These are phyloP conservation scores for Pseudocercospora ulei DNA, from an alignment of 2,329 filamentous ascomycete genomes.

Conservation along the genomic window DNA sequence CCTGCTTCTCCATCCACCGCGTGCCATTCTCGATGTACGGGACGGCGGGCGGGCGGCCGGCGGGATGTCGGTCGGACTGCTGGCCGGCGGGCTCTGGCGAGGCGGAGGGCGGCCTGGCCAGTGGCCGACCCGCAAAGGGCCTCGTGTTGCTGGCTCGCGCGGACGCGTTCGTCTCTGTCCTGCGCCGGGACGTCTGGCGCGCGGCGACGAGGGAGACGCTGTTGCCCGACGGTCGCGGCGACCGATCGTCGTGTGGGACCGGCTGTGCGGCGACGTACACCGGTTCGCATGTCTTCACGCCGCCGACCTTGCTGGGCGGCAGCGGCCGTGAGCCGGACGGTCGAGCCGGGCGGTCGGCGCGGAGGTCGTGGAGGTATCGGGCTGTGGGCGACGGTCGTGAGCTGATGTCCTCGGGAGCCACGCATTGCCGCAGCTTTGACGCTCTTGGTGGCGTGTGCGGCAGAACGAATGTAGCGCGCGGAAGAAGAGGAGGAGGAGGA, in stretches of 20 bases:
- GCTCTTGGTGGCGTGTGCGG: slow-evolving; percentile 23
- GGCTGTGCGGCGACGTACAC: slow-evolving; percentile 14
- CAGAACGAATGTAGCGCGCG: slow-evolving; percentile 17
- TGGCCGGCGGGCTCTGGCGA: slow-evolving; percentile 30
- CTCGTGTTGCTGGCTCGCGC: slow-evolving; percentile 15
- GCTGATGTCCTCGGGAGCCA: slow-evolving; percentile 18
- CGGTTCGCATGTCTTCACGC: slow-evolving; percentile 28
- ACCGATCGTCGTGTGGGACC: slow-evolving; percentile 21
- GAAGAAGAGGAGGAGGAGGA: no score
- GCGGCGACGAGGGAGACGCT: slow-evolving; percentile 27
- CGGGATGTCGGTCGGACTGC: slow-evolving; percentile 41
- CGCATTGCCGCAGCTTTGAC: slow-evolving; percentile 23
- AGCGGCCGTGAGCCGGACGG: slow-evolving; percentile 63
- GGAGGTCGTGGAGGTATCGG: slow-evolving; percentile 60
- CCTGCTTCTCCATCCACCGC: slow-evolving; percentile 72
- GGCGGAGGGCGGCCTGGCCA: slow-evolving; percentile 25
- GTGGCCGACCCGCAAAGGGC: slow-evolving; percentile 31
- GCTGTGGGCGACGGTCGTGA: slow-evolving; percentile 42
- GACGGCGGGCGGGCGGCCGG: slow-evolving; percentile 47
- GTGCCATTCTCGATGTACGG: slow-evolving; percentile 65
- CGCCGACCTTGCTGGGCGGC: slow-evolving; percentile 41
- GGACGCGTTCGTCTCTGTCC: slow-evolving; percentile 18
- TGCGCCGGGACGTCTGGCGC: slow-evolving; percentile 24
- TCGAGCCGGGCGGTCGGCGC: slow-evolving; percentile 56
- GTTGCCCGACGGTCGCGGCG: slow-evolving; percentile 32